Percentiles rank a stretch among this genome's conserved stretches.
Evolutionary conservation across 2,329 filamentous ascomycete species (phyloP).

Genomic region (Salinomyces thailandicus): DNA sequence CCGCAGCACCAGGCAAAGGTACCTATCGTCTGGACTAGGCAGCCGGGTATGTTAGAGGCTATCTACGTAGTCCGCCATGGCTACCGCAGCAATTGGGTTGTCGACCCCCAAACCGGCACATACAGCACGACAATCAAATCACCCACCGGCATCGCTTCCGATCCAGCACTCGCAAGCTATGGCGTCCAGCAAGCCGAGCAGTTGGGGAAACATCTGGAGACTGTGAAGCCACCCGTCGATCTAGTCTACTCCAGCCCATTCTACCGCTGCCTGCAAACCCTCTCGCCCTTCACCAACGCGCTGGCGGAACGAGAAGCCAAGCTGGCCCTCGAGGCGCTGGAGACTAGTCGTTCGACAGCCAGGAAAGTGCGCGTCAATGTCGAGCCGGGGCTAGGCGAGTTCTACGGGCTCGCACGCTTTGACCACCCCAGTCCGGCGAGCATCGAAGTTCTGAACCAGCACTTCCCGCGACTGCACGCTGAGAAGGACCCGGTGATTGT

Average conservation of each 20-base stretch:
- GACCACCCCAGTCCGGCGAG: slow-evolving; percentile 70
- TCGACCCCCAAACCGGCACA: slow-evolving; percentile 67
- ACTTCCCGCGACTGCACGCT: slow-evolving; percentile 55
- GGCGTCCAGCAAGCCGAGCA: slow-evolving; percentile 76
- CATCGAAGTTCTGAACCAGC: slow-evolving; percentile 48
- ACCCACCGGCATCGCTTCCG: slow-evolving; percentile 78
- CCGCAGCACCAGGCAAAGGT: too few species aligned
- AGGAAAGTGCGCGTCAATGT: slow-evolving; percentile 20
- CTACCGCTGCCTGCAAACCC: slow-evolving; percentile 79
- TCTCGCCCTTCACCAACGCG: slow-evolving; percentile 55
- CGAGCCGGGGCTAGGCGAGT: slow-evolving; percentile 54
- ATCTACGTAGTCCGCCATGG: slow-evolving; percentile 43
- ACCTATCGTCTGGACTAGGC: too few species aligned
- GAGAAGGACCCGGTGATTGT: slow-evolving; percentile 44
- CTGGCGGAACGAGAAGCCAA: slow-evolving; percentile 29
- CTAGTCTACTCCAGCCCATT: slow-evolving; percentile 76
- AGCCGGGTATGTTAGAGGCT: slow-evolving; percentile 29
- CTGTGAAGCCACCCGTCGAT: slow-evolving; percentile 56
- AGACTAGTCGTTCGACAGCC: not conserved
- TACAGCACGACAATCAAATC: slow-evolving; percentile 66
- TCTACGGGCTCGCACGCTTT: slow-evolving; percentile 81
- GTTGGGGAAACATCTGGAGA: slow-evolving; percentile 55
- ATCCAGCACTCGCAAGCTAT: slow-evolving; percentile 77
- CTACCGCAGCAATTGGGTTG: slow-evolving; percentile 81
- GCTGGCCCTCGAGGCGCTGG: not conserved